Evolutionary conservation across 2,329 filamentous ascomycete species (phyloP).

Genomic region (Alternaria brassicicola): DNA sequence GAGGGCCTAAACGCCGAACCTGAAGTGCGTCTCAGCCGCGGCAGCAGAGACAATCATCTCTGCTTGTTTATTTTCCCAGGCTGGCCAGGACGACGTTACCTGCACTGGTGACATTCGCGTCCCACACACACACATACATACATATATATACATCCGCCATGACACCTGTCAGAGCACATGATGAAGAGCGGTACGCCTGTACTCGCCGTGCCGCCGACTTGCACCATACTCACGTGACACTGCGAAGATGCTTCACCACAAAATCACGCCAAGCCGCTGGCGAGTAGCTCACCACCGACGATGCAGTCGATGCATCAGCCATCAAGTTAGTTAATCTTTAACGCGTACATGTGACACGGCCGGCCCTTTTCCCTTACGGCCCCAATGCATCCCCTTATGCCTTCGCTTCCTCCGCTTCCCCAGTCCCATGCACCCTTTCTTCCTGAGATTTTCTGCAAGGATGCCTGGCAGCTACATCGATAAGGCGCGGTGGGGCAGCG

Average conservation of each 20-base stretch:
- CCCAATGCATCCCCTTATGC: neutral
- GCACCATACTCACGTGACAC: neutral
- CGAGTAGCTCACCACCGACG: neutral
- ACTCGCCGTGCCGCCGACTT: neutral
- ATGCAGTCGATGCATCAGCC: neutral
- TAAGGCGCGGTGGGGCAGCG: conserved; percentile 6
- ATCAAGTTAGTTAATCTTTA: neutral
- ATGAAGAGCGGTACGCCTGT: neutral
- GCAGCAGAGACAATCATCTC: neutral
- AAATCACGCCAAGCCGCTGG: neutral
- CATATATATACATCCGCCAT: neutral
- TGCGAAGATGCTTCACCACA: neutral
- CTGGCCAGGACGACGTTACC: neutral
- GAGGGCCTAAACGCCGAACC: neutral
- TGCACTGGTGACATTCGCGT: neutral
- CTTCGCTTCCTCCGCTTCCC: neutral
- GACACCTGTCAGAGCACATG: neutral
- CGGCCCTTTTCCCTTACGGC: neutral
- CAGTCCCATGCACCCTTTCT: neutral
- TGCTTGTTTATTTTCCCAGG: neutral
- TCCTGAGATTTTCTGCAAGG: neutral
- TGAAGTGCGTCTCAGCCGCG: neutral
- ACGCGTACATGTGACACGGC: neutral
- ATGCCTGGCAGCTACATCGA: conserved; percentile 4
- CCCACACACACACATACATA: neutral